Evolutionary conservation across 768 basidiomycete species (phyloP), one percentile per base, ranked within the genome.

Genomic region (Cystofilobasidium capitatum): DNA sequence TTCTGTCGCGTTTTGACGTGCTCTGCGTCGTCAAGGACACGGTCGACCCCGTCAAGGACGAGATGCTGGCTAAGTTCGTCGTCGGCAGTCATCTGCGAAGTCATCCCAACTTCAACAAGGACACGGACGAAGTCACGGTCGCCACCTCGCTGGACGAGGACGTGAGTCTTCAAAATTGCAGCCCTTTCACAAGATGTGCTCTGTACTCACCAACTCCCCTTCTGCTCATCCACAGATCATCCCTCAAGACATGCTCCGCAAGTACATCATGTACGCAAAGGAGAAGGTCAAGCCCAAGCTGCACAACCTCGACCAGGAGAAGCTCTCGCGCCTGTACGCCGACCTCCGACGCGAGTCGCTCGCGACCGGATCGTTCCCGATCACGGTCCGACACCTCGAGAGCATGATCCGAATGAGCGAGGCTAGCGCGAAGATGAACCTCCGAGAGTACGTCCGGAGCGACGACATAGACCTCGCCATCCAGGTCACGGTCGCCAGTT

Each of bases 341-440:
- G 96, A 99, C 76, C 82, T 99, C 36, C 87, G 96, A 40, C 87
- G 92, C 70, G 96, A 99, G 76, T 98, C 94, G 6, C 81, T 91
- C 72, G 91, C 91, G 24, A 99, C 96, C 1, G 94, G 94, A n/a
- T 97, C 94, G 26, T 96, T 90, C 79, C 96, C 96, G 2, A 96
- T 99, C 76, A 99, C 96, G 12, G 88, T 98, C 58, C 89, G 96
- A 65, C 96, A 98, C 75, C 78, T 99, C 67, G 96, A 99, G 79
- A 94, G 91, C 76, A 96, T 96, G 89, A 98, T 99, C 78, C 87
- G 96, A 45, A 98, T 98, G 94, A 84, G 91, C 3, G 96, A 99
- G 78, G 94, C 96, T 17, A 91, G 89, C 74, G 96, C 96, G 29
- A 96, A 94, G 81, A 98, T 99, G 96, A 86, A 93, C 58, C 80